These are phyloP conservation scores for Fusarium illudens DNA, from an alignment of 2,329 filamentous ascomycete species.

Conservation along the genomic window DNA sequence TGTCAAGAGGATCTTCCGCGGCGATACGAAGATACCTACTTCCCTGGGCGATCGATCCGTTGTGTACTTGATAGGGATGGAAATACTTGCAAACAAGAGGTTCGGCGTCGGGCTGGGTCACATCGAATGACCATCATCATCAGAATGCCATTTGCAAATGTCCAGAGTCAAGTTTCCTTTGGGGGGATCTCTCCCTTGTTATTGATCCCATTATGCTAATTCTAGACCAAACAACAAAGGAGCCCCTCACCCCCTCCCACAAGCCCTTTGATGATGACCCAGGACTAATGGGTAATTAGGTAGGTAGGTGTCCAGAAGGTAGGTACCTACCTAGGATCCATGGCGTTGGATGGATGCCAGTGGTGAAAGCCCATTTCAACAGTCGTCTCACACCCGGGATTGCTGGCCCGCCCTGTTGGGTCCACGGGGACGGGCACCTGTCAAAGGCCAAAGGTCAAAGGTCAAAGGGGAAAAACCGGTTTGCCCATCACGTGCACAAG, in stretches of 20 bases:
- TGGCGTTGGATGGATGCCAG: background rate
- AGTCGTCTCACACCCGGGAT: conserved; percentile 18
- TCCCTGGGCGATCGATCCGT: conserved; percentile 15
- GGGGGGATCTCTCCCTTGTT: conserved; percentile 27
- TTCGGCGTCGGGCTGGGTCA: conserved; percentile 41
- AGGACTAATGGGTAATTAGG: background rate
- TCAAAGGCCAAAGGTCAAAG: too few relatives aligned
- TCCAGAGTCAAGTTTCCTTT: conserved; percentile 5
- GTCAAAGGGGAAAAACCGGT: conserved; percentile 1
- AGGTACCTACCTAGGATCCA: too few relatives aligned
- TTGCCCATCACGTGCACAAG: conserved; percentile 40
- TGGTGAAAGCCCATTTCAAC: conserved; percentile 18
- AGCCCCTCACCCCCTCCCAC: conserved; percentile 11
- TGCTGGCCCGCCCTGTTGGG: conserved; percentile 10
- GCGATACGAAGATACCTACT: conserved; percentile 32
- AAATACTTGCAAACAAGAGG: conserved; percentile 33
- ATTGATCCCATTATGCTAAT: conserved; percentile 24
- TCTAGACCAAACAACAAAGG: conserved; percentile 30
- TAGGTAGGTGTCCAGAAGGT: too few relatives aligned
- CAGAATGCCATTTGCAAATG: conserved; percentile 29
- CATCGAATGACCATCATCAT: conserved; percentile 28
- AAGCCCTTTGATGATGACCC: conserved; percentile 29
- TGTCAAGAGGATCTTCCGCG: conserved; percentile 18
- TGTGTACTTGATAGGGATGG: conserved; percentile 40
- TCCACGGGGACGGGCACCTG: background rate